Evolutionary conservation across 2,329 filamentous ascomycete species (phyloP).

Genomic region (Colletotrichum sp.): DNA sequence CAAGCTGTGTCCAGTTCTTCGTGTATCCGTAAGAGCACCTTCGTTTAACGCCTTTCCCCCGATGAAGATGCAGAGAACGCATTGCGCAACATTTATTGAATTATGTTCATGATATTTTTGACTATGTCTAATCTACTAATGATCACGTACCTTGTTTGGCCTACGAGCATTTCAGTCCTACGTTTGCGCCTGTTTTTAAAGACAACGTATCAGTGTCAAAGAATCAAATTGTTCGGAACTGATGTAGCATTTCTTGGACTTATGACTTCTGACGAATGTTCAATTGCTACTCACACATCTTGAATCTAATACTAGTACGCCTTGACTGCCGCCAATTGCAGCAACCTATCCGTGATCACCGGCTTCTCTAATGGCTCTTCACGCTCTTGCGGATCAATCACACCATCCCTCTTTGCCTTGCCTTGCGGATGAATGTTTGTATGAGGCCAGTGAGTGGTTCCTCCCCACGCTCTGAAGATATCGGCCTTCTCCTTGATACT

Average conservation of each 20-base stretch:
- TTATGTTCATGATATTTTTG: background rate
- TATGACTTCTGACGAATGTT: background rate
- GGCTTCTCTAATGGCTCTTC: conserved; percentile 30
- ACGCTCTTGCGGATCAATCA: conserved; percentile 35
- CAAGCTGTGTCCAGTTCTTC: background rate
- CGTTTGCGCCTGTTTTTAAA: background rate
- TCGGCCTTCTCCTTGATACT: conserved; percentile 21
- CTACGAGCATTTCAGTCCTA: background rate
- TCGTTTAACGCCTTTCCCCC: background rate
- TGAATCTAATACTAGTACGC: conserved; percentile 1
- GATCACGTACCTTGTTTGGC: accelerated
- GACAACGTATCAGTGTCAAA: background rate
- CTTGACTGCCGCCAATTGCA: conserved; percentile 32
- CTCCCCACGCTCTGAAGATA: conserved; percentile 27
- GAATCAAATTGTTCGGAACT: background rate
- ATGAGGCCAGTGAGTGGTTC: conserved; percentile 36
- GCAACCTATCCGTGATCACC: conserved; percentile 27
- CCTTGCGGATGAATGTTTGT: conserved; percentile 38
- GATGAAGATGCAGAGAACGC: background rate
- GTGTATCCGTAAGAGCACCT: background rate
- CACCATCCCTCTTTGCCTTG: conserved; percentile 1
- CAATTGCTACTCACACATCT: background rate
- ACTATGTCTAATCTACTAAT: background rate
- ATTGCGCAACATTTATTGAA: background rate
- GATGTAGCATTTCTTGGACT: background rate